Base-by-base conservation (phyloP, 305 asterid species). In the Fraxinus albicans region DNA sequence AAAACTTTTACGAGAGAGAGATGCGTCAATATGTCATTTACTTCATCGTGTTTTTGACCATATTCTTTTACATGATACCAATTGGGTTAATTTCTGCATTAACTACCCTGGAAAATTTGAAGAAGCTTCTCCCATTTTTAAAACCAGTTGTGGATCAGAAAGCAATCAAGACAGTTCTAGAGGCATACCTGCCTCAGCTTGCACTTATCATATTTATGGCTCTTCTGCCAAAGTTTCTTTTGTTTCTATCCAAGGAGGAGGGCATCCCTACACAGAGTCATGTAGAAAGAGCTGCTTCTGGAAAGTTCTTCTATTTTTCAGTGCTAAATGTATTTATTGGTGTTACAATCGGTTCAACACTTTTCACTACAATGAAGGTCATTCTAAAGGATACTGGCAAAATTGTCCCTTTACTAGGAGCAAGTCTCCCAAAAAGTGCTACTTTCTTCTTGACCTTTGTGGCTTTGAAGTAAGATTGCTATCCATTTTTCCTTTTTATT, bases 371-470 rank as follows among this genome's bases (percentile, higher is more conserved):
- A 0, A 78, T 96, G 10, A 92, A 94, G 89, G 8, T 23, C 0
- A 84, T 96, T 63, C 79, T 92, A 90, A 33, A 91, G 3, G 4
- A 89, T 1, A 96, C 99, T 0, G 76, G 87, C 83, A 77, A 89
- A 3, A 1, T 84, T 8, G 8, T 88, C 65, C 5, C 77, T n/a
- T 47, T 91, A 69, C 89, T 96, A 19, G 99, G 94, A 34, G 63
- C 63, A 10, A 93, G 97, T 87, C 98, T 96, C 80, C 99, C 99
- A 0, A 90, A 90, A 86, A 93, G 94, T 90, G 99, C 99, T 40
- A 96, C 99, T 78, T 96, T 96, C 92, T 96, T 96, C 92, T 73
- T 93, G 88, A 96, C 99, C 55, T 96, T 86, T 80, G 99, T 96
- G 70, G 98, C 98, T 78, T 83, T 96, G 89, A 88, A 87, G 99